These are phyloP conservation scores for Monascus purpureus DNA, from an alignment of 495 filamentous ascomycete genomes.

Conservation along the genomic window DNA sequence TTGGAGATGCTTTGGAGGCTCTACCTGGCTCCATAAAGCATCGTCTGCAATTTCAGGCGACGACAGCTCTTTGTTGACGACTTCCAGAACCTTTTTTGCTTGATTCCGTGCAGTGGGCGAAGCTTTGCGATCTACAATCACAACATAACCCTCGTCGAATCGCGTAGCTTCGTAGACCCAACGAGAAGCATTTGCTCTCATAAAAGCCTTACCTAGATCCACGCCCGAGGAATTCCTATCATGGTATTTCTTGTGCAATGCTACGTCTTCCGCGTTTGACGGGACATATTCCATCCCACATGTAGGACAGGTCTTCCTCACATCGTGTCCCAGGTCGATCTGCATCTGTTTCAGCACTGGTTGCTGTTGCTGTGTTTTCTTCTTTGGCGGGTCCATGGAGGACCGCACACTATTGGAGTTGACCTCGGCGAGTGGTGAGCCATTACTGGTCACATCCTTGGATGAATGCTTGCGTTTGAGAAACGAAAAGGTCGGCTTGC, in stretches of 20 bases:
- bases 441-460: slow-evolving; percentile 17
- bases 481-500: slow-evolving; percentile 38
- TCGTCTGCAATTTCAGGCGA: slow-evolving; percentile 47
- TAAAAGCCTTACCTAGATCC: slow-evolving; percentile 44
- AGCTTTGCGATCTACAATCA: slow-evolving; percentile 42
- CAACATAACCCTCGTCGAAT: slow-evolving; percentile 38
- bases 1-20: slow-evolving; percentile 22
- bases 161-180: slow-evolving; percentile 32
- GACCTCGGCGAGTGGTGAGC: slow-evolving; percentile 33
- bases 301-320: slow-evolving; percentile 43
- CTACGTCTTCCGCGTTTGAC: slow-evolving; percentile 48
- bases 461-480: slow-evolving; percentile 38
- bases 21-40: slow-evolving; percentile 42
- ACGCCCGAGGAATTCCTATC: slow-evolving; percentile 50
- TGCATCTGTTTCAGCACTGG: slow-evolving; percentile 46
- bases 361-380: slow-evolving; percentile 16
- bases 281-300: slow-evolving; percentile 65
- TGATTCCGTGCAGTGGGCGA: slow-evolving; percentile 39
- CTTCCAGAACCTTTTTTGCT: slow-evolving; percentile 46
- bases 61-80: slow-evolving; percentile 53
- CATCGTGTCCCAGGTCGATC: slow-evolving; percentile 47
- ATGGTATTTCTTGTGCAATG: slow-evolving; percentile 55
- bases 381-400: slow-evolving; percentile 25
- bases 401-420: slow-evolving; percentile 37
- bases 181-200: slow-evolving; percentile 31